Conservation (phyloP, 2,329 filamentous ascomycete species). For the Monilinia fructigena region DNA sequence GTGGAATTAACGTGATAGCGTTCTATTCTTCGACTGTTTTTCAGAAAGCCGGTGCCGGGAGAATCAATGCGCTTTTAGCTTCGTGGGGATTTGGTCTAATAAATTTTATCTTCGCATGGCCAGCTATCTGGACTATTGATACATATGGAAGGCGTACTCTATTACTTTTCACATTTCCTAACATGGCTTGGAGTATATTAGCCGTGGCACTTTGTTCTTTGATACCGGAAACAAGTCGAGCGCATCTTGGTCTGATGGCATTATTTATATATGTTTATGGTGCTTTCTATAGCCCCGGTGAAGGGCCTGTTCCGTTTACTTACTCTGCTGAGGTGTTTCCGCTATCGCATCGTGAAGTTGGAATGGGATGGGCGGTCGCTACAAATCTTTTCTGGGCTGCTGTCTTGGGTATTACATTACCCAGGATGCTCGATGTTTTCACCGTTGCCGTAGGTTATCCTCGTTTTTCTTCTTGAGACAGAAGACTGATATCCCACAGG, state of each 20-base stretch:
- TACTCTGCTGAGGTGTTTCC: constrained; percentile 65
- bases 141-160: constrained; percentile 62
- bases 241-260: constrained; percentile 55
- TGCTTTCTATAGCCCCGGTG: constrained; percentile 65
- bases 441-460: neutral
- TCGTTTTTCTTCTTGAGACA: neutral
- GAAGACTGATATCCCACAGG: constrained; percentile 26
- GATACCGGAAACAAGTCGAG: constrained; percentile 43
- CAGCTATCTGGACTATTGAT: constrained; percentile 60
- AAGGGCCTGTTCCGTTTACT: constrained; percentile 61
- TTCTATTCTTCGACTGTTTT: constrained; percentile 73
- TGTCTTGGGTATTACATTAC: constrained; percentile 56
- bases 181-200: constrained; percentile 65
- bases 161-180: constrained; percentile 63
- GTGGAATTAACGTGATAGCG: constrained; percentile 55
- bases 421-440: constrained; percentile 32
- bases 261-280: constrained; percentile 66
- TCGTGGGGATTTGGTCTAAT: constrained; percentile 22
- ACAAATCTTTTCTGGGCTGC: constrained; percentile 60
- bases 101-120: constrained; percentile 55
- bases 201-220: constrained; percentile 59
- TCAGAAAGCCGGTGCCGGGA: constrained; percentile 53
- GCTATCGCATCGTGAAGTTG: constrained; percentile 61
- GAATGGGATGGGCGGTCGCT: constrained; percentile 62
- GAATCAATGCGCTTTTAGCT: constrained; percentile 43